These are phyloP conservation scores for Heliocybe sulcata DNA, from an alignment of 1,284 basidiomycete species.

Conservation along the genomic window DNA sequence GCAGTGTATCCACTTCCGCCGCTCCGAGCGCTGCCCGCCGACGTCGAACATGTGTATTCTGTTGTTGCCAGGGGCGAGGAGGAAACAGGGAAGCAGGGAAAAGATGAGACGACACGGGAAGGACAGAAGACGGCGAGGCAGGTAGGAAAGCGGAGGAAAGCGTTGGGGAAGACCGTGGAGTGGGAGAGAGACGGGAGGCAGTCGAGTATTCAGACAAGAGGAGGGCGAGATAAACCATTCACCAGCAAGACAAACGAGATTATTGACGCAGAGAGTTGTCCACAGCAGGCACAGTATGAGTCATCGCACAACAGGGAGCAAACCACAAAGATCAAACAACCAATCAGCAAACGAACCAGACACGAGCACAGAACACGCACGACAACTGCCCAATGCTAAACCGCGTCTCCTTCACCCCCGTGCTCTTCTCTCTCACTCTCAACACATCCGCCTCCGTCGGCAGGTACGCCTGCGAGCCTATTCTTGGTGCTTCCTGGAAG, in stretches of 20 bases:
- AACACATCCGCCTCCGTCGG: constrained; percentile 79
- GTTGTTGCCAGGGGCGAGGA: constrained; percentile 6
- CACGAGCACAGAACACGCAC: neutral
- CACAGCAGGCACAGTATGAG: no score
- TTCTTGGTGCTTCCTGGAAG: constrained; percentile 66
- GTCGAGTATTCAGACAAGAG: no score
- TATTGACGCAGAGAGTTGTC: no score
- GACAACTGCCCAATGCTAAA: constrained; percentile 50
- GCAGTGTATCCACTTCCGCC: constrained; percentile 94
- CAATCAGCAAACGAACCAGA: constrained; percentile 19
- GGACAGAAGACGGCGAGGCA: constrained; percentile 1
- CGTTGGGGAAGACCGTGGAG: no score
- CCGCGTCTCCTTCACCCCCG: constrained; percentile 89
- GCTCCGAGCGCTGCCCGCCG: constrained; percentile 87
- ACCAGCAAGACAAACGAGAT: no score
- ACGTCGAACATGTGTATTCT: constrained; percentile 96
- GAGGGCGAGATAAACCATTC: no score
- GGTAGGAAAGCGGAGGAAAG: no score
- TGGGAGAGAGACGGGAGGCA: no score
- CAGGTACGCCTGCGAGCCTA: constrained; percentile 42
- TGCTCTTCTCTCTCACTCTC: constrained; percentile 85
- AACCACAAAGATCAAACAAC: no score
- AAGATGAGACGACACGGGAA: neutral
- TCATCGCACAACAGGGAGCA: no score
- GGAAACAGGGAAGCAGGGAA: neutral